phyloP scores from a whole-genome alignment of 208 protist genomes.

The Crithidia bombi region DNA sequence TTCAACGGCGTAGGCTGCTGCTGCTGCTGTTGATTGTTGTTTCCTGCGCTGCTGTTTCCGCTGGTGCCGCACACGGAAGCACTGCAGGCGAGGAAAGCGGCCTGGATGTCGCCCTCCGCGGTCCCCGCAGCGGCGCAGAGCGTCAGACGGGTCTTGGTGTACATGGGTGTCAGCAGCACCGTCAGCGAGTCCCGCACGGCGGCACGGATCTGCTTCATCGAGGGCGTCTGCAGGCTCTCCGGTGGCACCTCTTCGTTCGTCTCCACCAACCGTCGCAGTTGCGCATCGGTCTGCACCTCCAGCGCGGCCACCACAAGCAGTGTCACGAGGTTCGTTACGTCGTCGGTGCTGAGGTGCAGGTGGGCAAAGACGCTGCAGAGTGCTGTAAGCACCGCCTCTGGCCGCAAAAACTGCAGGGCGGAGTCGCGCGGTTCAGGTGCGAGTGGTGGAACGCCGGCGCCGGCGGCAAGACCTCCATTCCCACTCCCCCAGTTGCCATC shows the following conservation, averaged over 20 bases:
- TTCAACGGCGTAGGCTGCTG: background rate
- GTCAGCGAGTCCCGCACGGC: conserved; percentile 18
- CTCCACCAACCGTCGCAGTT: conserved; percentile 13
- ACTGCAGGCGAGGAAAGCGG: background rate
- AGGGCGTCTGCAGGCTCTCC: conserved; percentile 14
- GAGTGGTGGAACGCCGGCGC: background rate
- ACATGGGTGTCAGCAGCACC: conserved; percentile 13
- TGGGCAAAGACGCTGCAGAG: conserved; percentile 48
- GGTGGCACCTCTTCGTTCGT: conserved; percentile 5
- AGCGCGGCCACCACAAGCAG: conserved; percentile 42
- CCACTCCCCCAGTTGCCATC: background rate
- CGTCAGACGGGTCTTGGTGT: conserved; percentile 2
- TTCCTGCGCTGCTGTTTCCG: background rate
- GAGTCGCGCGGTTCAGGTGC: background rate
- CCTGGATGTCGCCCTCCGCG: background rate
- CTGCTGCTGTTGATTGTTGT: background rate
- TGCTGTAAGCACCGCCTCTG: conserved; percentile 24
- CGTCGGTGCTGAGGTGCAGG: conserved; percentile 45
- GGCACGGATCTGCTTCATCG: conserved; percentile 10
- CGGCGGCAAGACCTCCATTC: background rate
- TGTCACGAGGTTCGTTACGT: conserved; percentile 37
- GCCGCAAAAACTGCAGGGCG: conserved; percentile 13
- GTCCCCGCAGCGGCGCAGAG: conserved; percentile 14
- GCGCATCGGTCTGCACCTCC: conserved; percentile 43
- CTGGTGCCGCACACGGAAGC: background rate